A percentile compares a stretch with the other conserved stretches of the same genome.
Evolutionary conservation across 306 rosid species (phyloP).

Genomic region (Hippophae tibetana): DNA sequence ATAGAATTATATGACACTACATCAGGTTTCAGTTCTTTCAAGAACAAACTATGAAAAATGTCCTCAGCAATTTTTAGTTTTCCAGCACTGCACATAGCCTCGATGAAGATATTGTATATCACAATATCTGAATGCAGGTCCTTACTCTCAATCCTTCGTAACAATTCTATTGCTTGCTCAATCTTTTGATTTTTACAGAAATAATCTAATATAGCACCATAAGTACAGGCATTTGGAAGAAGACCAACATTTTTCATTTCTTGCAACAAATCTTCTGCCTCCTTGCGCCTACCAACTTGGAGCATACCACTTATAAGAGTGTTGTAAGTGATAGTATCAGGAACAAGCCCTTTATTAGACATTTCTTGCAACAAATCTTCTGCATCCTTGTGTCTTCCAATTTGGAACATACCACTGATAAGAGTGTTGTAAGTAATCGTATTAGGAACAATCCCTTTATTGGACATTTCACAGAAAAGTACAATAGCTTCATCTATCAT

Average conservation of each 20-base stretch:
- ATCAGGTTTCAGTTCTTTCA: slow-evolving; percentile 4
- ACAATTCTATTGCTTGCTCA: slow-evolving; percentile 4
- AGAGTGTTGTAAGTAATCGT: slow-evolving; percentile 13
- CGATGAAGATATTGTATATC: slow-evolving; percentile 3
- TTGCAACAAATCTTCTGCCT: too few species aligned
- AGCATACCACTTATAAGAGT: too few species aligned
- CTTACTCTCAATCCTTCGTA: neutral
- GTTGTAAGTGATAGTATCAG: too few species aligned
- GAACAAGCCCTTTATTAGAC: too few species aligned
- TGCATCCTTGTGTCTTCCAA: slow-evolving; percentile 12
- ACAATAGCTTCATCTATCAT: neutral
- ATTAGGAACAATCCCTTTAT: neutral
- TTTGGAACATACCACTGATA: neutral
- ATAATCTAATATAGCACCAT: slow-evolving; percentile 1
- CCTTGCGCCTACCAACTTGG: too few species aligned
- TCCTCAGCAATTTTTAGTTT: slow-evolving; percentile 2
- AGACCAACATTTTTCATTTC: neutral
- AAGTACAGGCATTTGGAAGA: neutral
- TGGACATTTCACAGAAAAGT: slow-evolving; percentile 2
- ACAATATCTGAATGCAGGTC: neutral
- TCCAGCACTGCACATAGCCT: slow-evolving; percentile 7
- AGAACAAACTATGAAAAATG: slow-evolving; percentile 2
- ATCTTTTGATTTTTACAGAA: slow-evolving; percentile 10
- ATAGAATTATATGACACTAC: slow-evolving; percentile 3
- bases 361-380: slow-evolving; percentile 16